Evolutionary conservation across 208 protist genomes (phyloP).

Genomic region (Borovskyia barvae): DNA sequence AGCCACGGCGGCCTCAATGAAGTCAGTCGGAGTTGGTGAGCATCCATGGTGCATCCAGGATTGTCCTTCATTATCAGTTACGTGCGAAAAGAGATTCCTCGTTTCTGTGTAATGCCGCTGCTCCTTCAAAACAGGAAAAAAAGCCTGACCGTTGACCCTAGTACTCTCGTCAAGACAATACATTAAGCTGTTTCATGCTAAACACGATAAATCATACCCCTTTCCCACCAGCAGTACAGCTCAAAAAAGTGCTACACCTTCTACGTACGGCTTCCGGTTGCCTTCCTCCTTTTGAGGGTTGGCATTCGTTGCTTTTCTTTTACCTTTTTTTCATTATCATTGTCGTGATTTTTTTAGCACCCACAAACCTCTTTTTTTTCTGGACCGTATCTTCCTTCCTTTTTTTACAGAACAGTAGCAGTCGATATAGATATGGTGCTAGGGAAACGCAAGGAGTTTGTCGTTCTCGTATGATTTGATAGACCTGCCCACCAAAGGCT

Average conservation of each 20-base stretch:
- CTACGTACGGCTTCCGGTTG: neutral
- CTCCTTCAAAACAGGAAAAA: neutral
- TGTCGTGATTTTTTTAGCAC: slow-evolving; percentile 19
- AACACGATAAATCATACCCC: too few species aligned
- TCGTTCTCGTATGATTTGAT: slow-evolving; percentile 4
- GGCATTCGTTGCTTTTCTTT: neutral
- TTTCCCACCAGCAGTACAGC: too few species aligned
- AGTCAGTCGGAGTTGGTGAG: neutral
- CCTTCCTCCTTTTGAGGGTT: neutral
- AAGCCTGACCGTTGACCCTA: neutral
- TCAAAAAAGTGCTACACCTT: too few species aligned
- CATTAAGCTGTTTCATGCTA: too few species aligned
- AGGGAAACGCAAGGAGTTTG: too few species aligned
- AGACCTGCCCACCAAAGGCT: slow-evolving; percentile 30
- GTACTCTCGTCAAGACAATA: too few species aligned
- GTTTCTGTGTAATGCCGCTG: neutral
- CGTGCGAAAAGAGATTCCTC: too few species aligned
- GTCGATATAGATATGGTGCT: too few species aligned
- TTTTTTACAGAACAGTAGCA: neutral
- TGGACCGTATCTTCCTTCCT: neutral
- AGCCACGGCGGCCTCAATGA: neutral
- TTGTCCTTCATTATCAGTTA: neutral
- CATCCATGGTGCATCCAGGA: neutral
- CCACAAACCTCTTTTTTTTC: slow-evolving; percentile 4
- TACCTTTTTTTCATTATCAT: too few species aligned